Conservation (phyloP, 2,329 filamentous ascomycete species). For the Epichloe gansuensis region DNA sequence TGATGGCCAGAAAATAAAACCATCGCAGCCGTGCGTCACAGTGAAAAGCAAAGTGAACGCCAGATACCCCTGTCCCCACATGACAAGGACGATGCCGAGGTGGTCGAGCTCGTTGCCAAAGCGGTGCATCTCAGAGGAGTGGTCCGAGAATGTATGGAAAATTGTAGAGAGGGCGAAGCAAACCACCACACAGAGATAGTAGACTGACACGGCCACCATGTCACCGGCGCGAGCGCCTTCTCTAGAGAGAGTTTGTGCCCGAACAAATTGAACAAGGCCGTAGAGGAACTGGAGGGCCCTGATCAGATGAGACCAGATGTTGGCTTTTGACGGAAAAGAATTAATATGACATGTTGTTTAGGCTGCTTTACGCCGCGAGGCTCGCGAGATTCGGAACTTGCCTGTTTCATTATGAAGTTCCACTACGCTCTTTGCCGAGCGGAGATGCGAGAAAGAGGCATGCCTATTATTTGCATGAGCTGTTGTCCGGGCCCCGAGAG, state of each 20-base stretch:
- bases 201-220: constrained; percentile 10
- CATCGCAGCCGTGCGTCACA: constrained; percentile 9
- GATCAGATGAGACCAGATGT: constrained; percentile 20
- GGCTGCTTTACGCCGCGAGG: too few relatives aligned
- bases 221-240: constrained; percentile 4
- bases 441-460: constrained; percentile 10
- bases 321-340: constrained; percentile 10
- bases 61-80: constrained; percentile 12
- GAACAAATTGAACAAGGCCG: constrained; percentile 8
- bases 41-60: constrained; percentile 16
- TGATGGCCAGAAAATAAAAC: constrained; percentile 11
- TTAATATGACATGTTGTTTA: too few relatives aligned
- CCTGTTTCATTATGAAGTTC: constrained; percentile 12
- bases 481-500: not conserved
- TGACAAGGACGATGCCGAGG: constrained; percentile 15
- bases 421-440: constrained; percentile 9
- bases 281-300: constrained; percentile 13
- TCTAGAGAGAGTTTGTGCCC: constrained; percentile 1
- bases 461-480: constrained; percentile 1
- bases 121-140: constrained; percentile 15
- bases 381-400: not conserved
- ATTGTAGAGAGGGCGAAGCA: constrained; percentile 14
- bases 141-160: constrained; percentile 16
- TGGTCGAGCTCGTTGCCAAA: constrained; percentile 19
- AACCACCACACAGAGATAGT: constrained; percentile 14